Conservation (phyloP, 306 rosid species). For the Quercus dentata region DNA sequence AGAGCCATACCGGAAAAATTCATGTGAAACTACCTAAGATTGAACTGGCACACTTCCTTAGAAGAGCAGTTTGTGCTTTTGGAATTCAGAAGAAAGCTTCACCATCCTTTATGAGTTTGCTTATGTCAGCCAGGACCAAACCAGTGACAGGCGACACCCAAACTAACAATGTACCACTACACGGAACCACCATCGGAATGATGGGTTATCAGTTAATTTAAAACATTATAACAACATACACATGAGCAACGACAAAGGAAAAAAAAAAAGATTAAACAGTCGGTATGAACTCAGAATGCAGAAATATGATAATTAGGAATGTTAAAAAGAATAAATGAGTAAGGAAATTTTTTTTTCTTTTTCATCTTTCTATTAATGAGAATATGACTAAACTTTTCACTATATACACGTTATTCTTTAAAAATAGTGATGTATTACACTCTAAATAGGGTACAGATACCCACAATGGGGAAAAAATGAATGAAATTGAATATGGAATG, state of each 20-base stretch:
- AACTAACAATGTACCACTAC: background rate
- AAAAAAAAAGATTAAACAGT: background rate
- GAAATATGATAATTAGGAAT: background rate
- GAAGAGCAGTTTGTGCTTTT: background rate
- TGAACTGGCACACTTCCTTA: background rate
- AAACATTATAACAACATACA: background rate
- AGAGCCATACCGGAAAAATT: background rate
- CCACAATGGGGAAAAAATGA: constrained; percentile 45
- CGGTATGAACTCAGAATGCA: background rate
- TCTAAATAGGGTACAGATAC: constrained; percentile 44
- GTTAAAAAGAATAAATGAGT: background rate
- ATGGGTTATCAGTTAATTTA: background rate
- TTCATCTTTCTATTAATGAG: background rate
- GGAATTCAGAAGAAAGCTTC: background rate
- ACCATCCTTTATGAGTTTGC: background rate
- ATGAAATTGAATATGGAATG: constrained; percentile 57
- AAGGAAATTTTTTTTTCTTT: background rate
- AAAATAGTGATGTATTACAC: constrained; percentile 28
- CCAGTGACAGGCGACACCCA: background rate
- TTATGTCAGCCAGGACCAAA: background rate
- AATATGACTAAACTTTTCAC: constrained; percentile 10
- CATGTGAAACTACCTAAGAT: background rate
- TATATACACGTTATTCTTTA: constrained; percentile 35
- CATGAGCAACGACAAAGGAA: background rate
- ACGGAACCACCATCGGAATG: background rate